Base-by-base conservation (phyloP, 192 early-diverging fungal genomes). In the Coemansia guatemalensis region DNA sequence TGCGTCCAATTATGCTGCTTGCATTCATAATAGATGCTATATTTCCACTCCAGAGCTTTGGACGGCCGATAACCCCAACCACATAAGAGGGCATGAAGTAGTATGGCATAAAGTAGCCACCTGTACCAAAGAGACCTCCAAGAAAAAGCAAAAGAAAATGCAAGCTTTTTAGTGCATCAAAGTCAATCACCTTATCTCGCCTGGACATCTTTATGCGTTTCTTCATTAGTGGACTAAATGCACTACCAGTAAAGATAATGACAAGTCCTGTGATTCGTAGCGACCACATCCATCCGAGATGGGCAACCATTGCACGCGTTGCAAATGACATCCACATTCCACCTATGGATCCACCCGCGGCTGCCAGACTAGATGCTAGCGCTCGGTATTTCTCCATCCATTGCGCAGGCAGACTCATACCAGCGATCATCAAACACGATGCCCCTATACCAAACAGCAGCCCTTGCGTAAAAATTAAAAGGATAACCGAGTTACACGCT, bases 271-370 rank as follows among this genome's bases (percentile, higher is more conserved):
- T 83, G 47, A 89, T 81, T 18, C 91, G 84, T 8, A 95, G 78
- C 5, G 88, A 80, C 87, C 89, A 91, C 23, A n/a, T n/a, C n/a
- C n/a, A n/a, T 0, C 89, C 90, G 21, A 90, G 18, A 1, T 33
- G 33, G 14, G 74, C 63, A 2, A 93, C 76, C 26, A 89, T 71
- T 1, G 68, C 68, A 21, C 83, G 83, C 0, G 74, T 71, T 1
- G 88, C 75, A 48, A 83, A 83, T 12, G 86, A 73, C 27, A 92
- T 56, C 50, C 74, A 83, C 14, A 93, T 69, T 4, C 91, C 89
- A 29, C 93, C 93, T 2, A 92, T 58, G 17, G 89, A 89, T 4
- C 83, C 75, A 1, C 91, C 92, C 17, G 89, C 73, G 25, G 88
- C 81, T 9, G 88, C 88, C 24, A 91, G 52, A 1, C 92, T 90